Percentiles rank a stretch among this genome's conserved stretches.
These are phyloP conservation scores for Leccinum imitatum DNA, from an alignment of 768 basidiomycete species.

Conservation along the genomic window DNA sequence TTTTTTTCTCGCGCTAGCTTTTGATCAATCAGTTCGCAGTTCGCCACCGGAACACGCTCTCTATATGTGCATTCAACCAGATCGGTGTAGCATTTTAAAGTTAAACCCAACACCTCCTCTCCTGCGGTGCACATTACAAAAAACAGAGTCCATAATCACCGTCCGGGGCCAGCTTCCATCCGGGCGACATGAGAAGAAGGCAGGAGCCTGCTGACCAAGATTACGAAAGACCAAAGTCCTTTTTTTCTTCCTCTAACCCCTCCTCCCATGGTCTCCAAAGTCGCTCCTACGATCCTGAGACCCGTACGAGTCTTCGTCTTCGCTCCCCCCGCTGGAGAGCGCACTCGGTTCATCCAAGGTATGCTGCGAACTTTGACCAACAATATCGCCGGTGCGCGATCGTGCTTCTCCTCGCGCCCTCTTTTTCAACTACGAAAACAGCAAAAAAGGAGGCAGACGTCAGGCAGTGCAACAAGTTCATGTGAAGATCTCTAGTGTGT, in stretches of 20 bases:
- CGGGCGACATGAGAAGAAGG: slow-evolving; percentile 19
- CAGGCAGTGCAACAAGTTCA: slow-evolving; percentile 19
- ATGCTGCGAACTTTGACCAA: slow-evolving; percentile 32
- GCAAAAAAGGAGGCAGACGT: slow-evolving; percentile 15
- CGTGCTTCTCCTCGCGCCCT: slow-evolving; percentile 35
- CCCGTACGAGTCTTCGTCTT: slow-evolving; percentile 35
- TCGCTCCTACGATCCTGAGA: slow-evolving; percentile 37
- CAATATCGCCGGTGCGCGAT: slow-evolving; percentile 26
- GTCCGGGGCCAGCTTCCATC: slow-evolving; percentile 12
- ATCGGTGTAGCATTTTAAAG: slow-evolving; percentile 16
- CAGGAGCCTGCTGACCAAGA: slow-evolving; percentile 17
- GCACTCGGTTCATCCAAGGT: slow-evolving; percentile 25
- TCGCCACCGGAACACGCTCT: slow-evolving; percentile 8
- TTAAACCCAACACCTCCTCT: slow-evolving; percentile 9
- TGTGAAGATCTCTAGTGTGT: slow-evolving; percentile 28
- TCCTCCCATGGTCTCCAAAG: slow-evolving; percentile 36
- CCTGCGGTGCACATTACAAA: slow-evolving; percentile 11
- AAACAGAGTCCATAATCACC: slow-evolving; percentile 16
- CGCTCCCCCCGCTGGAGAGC: slow-evolving; percentile 33
- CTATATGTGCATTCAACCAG: slow-evolving; percentile 7
- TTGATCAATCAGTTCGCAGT: background rate
- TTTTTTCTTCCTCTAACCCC: slow-evolving; percentile 11
- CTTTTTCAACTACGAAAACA: slow-evolving; percentile 30
- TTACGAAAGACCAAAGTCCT: slow-evolving; percentile 23
- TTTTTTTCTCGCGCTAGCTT: background rate